Evolutionary conservation across 768 basidiomycete species (phyloP), one percentile per base, ranked within the genome.

Genomic region (Macrolepiota dolichaula): DNA sequence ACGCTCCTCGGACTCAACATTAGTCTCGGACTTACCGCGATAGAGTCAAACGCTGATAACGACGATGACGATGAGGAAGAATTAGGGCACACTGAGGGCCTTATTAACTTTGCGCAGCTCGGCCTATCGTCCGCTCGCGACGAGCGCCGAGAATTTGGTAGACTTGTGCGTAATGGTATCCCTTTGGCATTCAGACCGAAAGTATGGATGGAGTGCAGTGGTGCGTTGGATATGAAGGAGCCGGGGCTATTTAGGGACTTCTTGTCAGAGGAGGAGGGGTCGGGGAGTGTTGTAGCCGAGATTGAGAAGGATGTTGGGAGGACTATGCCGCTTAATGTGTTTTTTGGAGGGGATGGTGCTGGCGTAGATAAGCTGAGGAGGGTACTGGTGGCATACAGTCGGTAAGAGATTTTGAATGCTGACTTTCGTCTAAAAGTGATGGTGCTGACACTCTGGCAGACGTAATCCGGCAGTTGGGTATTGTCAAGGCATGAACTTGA

Each of bases 261-360:
- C 29, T 72, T 98, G 60, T 77, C 97, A n/a, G 52, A 81, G 63
- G 73, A 69, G 2, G 73, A 79, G 29, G 78, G 73, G 0, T 71
- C 75, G 27, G 83, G 75, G 42, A 72, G 80, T 32, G 87, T 88
- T 13, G 73, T 76, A 55, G 78, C 74, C 44, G 97, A 99, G 75
- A 98, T 99, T 61, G 97, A 98, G 77, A 98, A 98, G 75, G 96
- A 98, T 68, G 90, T 94, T 0, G 88, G 90, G 63, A 74, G 90
- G 80, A 92, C 95, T 67, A 89, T 96, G 90, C 95, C 96, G 0
- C 74, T 94, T 47, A 97, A 97, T 68, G 84, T 98, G 32, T 98
- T 97, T 79, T 99, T 98, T 76, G 97, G 94, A 0, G 94, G 96
- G 0, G 95, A 97, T 72, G 97, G 97, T 0, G 92, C 87, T 0